These are phyloP conservation scores for Fraxinus dipetala DNA, from an alignment of 305 asterid genomes.

Conservation along the genomic window DNA sequence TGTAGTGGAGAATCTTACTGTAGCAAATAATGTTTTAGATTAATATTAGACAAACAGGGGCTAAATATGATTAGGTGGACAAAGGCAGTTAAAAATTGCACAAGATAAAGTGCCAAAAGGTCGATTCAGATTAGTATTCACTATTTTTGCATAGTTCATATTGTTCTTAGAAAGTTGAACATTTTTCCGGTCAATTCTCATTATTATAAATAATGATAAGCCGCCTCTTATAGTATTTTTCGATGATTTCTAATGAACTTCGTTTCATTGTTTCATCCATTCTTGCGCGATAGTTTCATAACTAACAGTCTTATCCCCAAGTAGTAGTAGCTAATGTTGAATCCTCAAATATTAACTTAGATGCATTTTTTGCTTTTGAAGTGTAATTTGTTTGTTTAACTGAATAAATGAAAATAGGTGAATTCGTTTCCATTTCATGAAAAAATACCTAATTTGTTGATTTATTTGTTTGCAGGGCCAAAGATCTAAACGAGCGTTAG, in stretches of 20 bases:
- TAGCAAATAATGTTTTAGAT: too few relatives aligned
- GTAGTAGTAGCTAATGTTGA: not conserved
- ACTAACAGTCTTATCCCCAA: not conserved
- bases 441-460: not conserved
- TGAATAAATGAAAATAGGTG: not conserved
- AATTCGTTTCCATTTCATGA: not conserved
- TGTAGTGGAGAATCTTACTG: too few relatives aligned
- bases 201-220: too few relatives aligned
- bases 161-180: not conserved
- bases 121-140: not conserved
- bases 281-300: not conserved
- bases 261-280: too few relatives aligned
- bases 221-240: not conserved
- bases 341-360: not conserved
- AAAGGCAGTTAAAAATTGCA: not conserved
- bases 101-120: not conserved
- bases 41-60: too few relatives aligned
- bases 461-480: constrained; percentile 23
- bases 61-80: not conserved
- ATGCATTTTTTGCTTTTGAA: not conserved
- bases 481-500: not conserved
- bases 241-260: not conserved
- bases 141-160: not conserved
- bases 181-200: too few relatives aligned
- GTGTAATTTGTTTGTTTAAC: not conserved